Evolutionary conservation across 2,329 filamentous ascomycete genomes (phyloP).

Genomic region (Ceratocystis destructans): DNA sequence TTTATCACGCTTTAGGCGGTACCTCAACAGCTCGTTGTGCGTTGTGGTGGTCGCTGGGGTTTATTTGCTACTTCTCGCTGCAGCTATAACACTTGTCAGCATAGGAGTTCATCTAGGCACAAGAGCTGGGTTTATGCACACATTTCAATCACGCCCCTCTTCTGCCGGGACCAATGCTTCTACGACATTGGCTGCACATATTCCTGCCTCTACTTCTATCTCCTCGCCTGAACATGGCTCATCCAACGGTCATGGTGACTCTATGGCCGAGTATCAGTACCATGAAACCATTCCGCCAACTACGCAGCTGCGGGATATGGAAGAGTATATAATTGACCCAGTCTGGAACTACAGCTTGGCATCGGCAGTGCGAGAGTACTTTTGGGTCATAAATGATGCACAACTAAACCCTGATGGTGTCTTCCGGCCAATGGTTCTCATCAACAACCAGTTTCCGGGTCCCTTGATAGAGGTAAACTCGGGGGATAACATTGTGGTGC

Average conservation of each 20-base stretch:
- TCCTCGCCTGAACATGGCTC: not conserved
- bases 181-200: not conserved
- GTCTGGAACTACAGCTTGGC: conserved; percentile 41
- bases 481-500: conserved; percentile 56
- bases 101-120: not conserved
- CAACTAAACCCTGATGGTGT: conserved; percentile 48
- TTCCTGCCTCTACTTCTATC: not conserved
- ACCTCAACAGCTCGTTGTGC: not conserved
- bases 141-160: not conserved
- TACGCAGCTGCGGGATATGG: conserved; percentile 25
- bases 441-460: conserved; percentile 63
- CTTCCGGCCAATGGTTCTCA: conserved; percentile 47
- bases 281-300: not conserved
- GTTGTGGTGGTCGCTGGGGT: not conserved
- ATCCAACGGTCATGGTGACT: not conserved
- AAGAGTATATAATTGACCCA: conserved; percentile 43
- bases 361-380: conserved; percentile 40
- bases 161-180: not conserved
- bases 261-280: not conserved
- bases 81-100: not conserved
- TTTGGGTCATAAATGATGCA: conserved; percentile 45
- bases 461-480: conserved; percentile 60
- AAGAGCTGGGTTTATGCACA: not conserved
- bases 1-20: not conserved
- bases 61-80: not conserved